Evolutionary conservation across 805 yeast species (phyloP).

Genomic region (Sungouiozyma ichnusensis): DNA sequence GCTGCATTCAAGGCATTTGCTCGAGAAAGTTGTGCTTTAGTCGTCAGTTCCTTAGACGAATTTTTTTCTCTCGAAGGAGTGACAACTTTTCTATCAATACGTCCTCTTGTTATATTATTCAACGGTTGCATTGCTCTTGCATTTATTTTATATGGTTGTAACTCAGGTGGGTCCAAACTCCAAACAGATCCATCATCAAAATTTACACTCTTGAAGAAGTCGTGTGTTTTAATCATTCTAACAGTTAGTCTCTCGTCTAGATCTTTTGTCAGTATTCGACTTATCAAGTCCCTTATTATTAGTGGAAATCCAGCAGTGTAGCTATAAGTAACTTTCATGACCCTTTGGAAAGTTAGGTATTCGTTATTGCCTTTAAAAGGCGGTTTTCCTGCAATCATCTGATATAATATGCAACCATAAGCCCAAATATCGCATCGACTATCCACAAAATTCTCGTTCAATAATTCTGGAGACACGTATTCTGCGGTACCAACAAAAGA

Average conservation of each 20-base stretch:
- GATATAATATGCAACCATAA: slow-evolving; percentile 89
- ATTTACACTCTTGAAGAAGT: slow-evolving; percentile 46
- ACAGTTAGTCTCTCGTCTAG: slow-evolving; percentile 55
- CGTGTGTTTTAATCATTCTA: slow-evolving; percentile 47
- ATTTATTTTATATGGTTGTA: slow-evolving; percentile 60
- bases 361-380: slow-evolving; percentile 81
- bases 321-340: slow-evolving; percentile 68
- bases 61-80: background rate
- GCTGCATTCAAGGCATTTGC: background rate
- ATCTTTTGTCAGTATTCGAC: slow-evolving; percentile 50
- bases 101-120: slow-evolving; percentile 25
- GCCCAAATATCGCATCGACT: slow-evolving; percentile 96
- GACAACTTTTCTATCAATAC: background rate
- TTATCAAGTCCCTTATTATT: slow-evolving; percentile 61
- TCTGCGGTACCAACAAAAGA: slow-evolving; percentile 84
- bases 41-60: background rate
- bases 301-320: slow-evolving; percentile 77
- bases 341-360: slow-evolving; percentile 70
- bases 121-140: slow-evolving; percentile 73
- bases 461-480: slow-evolving; percentile 69
- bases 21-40: background rate
- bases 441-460: slow-evolving; percentile 72
- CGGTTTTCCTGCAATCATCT: slow-evolving; percentile 87
- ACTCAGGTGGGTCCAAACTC: slow-evolving; percentile 48
- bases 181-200: slow-evolving; percentile 51